These are phyloP conservation scores for Tulasnella sp. DNA, from an alignment of 768 basidiomycete genomes.

Conservation along the genomic window DNA sequence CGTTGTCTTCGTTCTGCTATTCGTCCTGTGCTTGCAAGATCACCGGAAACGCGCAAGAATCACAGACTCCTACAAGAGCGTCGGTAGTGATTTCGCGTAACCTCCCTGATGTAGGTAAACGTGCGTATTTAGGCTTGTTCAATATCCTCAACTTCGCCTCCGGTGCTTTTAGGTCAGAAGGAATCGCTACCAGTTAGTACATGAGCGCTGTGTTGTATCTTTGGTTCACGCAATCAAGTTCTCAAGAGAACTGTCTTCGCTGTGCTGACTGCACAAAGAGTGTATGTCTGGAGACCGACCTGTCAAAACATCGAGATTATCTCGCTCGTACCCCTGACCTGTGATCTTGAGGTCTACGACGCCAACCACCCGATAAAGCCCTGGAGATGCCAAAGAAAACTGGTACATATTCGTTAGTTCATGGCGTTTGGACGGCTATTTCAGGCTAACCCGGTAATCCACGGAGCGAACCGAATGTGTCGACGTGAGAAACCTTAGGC, in stretches of 20 bases:
- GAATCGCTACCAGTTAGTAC: not conserved
- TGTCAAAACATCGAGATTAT: no score
- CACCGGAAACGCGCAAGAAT: not conserved
- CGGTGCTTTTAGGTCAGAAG: not conserved
- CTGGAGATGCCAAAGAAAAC: no score
- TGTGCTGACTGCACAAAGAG: not conserved
- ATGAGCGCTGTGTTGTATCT: not conserved
- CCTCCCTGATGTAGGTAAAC: not conserved
- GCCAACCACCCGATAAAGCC: no score
- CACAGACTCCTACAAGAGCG: not conserved
- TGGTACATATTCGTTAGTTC: no score
- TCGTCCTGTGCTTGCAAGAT: not conserved
- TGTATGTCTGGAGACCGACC: no score
- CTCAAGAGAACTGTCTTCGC: not conserved
- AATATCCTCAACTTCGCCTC: not conserved
- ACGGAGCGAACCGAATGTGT: no score
- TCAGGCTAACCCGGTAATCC: no score
- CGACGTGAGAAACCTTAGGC: no score
- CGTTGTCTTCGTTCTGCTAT: not conserved
- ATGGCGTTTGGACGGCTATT: no score
- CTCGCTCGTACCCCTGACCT: no score
- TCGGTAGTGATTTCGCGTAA: no score
- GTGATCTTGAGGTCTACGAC: no score
- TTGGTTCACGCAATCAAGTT: not conserved
- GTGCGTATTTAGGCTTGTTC: not conserved